Evolutionary conservation across 768 basidiomycete species (phyloP).

Genomic region (Trametes coccinea): DNA sequence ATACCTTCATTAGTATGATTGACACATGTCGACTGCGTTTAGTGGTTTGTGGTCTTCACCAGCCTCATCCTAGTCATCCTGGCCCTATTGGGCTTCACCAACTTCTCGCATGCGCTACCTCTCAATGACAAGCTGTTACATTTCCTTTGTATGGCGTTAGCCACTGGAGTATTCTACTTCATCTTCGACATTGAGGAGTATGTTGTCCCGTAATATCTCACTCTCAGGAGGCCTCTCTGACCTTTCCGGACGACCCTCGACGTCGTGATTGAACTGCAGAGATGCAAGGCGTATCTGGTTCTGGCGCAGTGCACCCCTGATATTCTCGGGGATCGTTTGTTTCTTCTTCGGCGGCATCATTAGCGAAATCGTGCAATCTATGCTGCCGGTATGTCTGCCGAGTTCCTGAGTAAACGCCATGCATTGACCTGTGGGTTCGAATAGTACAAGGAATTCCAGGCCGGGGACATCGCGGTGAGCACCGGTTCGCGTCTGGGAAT

Average conservation of each 20-base stretch:
- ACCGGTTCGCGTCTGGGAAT: no score
- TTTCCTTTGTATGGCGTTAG: constrained; percentile 72
- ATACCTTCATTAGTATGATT: not conserved
- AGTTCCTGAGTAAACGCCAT: not conserved
- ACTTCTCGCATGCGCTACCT: constrained; percentile 62
- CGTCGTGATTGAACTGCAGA: constrained; percentile 37
- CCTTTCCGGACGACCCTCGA: not conserved
- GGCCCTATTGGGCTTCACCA: constrained; percentile 77
- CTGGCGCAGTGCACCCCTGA: constrained; percentile 72
- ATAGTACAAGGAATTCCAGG: constrained; percentile 71
- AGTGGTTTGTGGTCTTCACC: constrained; percentile 87
- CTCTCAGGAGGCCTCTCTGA: not conserved
- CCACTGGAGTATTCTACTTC: constrained; percentile 83
- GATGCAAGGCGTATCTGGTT: constrained; percentile 83
- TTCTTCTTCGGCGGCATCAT: constrained; percentile 79
- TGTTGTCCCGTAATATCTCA: constrained; percentile 31
- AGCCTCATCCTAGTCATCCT: constrained; percentile 65
- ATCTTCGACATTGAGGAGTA: constrained; percentile 89
- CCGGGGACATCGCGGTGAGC: constrained; percentile 70
- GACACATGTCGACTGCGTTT: not conserved
- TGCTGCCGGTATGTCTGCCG: constrained; percentile 58
- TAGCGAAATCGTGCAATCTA: constrained; percentile 79
- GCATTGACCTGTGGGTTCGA: not conserved
- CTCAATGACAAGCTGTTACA: constrained; percentile 81
- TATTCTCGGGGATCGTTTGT: constrained; percentile 69